Evolutionary conservation across 2,329 filamentous ascomycete genomes (phyloP), one percentile per base, ranked within the genome.

Genomic region (Laburnicola sp.): DNA sequence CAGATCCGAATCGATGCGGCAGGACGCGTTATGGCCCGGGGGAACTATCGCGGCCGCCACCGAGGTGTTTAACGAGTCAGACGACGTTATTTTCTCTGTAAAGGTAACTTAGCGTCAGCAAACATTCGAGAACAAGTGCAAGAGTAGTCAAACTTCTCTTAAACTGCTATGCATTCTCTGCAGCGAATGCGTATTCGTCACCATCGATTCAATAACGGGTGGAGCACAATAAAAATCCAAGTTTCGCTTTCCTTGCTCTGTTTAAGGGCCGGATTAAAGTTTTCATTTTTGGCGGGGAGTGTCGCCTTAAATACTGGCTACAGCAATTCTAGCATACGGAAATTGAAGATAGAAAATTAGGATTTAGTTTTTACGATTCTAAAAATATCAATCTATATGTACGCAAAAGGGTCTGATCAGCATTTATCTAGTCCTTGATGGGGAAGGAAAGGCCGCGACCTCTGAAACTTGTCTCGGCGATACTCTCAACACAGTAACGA

Each of bases 361-460:
- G 9, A 39, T 39, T 39, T 39, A 26, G 22, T 39, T 26, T 39
- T 39, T 26, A 39, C 6, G 22, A 25, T 39, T 39, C 37, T 26
- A 39, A 39, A 39, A 23, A 39, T 39, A 23, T 39, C 21, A 23
- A 23, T 39, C 37, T 39, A 11, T 39, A 39, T 39, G n/a, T 39
- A 39, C 22, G n/a, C n/a, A 39, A 39, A 39, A 6, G 22, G 37
- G 37, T 39, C 37, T 39, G 9, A 39, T 39, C 9, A 39, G 37
- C 22, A 39, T 26, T 26, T 26, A 39, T 39, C 37, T 39, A 39
- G 22, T 35, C 37, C 37, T 26, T 39, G n/a, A 39, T 39, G 10
- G 10, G 10, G 10, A 35, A 35, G 2, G 10, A 35, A 35, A 16
- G 28, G 10, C 28, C 10, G 28, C 10, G 10, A 31, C 28, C 28